A percentile compares a stretch with the other conserved stretches of the same genome.
phyloP scores from a whole-genome alignment of 805 yeast species.

The Myxozyma vanderwaltii region DNA sequence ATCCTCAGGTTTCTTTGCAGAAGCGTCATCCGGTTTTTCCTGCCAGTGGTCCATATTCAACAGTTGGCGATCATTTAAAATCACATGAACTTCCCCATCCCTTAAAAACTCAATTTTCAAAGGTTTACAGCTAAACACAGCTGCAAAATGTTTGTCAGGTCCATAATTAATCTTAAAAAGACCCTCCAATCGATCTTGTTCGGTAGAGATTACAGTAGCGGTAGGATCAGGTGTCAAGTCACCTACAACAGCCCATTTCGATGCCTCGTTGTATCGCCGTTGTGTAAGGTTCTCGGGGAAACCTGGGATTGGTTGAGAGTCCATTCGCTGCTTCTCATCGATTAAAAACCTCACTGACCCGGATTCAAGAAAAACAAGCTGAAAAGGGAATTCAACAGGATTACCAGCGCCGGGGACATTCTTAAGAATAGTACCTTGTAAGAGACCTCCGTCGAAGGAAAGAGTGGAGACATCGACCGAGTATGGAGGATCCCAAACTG shows the following conservation, averaged over 20 bases:
- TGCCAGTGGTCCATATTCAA: slow-evolving; percentile 85
- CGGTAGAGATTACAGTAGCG: slow-evolving; percentile 20
- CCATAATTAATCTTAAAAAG: slow-evolving; percentile 44
- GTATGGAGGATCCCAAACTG: slow-evolving; percentile 47
- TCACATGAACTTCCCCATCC: slow-evolving; percentile 52
- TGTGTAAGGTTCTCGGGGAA: slow-evolving; percentile 43
- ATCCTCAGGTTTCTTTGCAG: neutral
- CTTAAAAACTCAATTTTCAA: slow-evolving; percentile 54
- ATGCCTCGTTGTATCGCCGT: slow-evolving; percentile 62
- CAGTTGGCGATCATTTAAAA: slow-evolving; percentile 68
- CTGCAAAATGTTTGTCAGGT: slow-evolving; percentile 43
- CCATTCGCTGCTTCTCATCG: slow-evolving; percentile 60
- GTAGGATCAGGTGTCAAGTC: slow-evolving; percentile 28
- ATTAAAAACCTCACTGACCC: slow-evolving; percentile 64
- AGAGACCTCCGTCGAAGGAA: slow-evolving; percentile 41
- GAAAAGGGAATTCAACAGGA: slow-evolving; percentile 55
- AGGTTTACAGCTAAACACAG: slow-evolving; percentile 51
- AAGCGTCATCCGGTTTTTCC: slow-evolving; percentile 40
- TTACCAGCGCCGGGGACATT: slow-evolving; percentile 10
- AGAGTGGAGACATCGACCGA: slow-evolving; percentile 44
- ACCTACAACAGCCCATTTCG: slow-evolving; percentile 57
- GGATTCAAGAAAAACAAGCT: slow-evolving; percentile 57
- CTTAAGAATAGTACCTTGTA: slow-evolving; percentile 55
- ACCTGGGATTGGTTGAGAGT: slow-evolving; percentile 27
- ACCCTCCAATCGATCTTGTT: slow-evolving; percentile 10